phyloP scores from a whole-genome alignment of 768 basidiomycete genomes.

The Lactarius akahatsu region DNA sequence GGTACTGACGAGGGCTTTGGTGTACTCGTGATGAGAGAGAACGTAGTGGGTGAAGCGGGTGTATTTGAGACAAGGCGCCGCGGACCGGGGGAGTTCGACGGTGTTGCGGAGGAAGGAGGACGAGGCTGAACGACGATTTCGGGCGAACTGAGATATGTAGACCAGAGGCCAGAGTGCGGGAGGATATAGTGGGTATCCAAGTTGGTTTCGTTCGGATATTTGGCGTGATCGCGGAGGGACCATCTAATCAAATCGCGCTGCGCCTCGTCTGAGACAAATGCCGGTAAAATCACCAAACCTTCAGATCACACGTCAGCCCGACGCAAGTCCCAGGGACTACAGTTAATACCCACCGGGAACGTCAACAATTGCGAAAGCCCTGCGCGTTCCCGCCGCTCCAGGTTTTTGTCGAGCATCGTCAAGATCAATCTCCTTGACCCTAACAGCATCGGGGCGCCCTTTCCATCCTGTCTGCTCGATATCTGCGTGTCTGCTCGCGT shows the following conservation, averaged over 20 bases:
- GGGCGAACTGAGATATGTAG: slow-evolving; percentile 45
- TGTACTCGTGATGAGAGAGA: slow-evolving; percentile 49
- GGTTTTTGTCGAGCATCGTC: slow-evolving; percentile 18
- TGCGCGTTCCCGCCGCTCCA: slow-evolving; percentile 25
- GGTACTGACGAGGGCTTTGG: slow-evolving; percentile 66
- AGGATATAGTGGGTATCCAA: slow-evolving; percentile 84
- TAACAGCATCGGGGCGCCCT: slow-evolving; percentile 43
- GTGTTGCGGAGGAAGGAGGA: slow-evolving; percentile 35
- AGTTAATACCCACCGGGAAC: slow-evolving; percentile 43
- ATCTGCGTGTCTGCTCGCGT: slow-evolving; percentile 43
- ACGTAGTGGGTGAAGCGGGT: slow-evolving; percentile 59
- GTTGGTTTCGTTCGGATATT: slow-evolving; percentile 82
- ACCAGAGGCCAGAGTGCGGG: slow-evolving; percentile 79
- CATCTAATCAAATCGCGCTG: slow-evolving; percentile 72
- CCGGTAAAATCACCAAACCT: slow-evolving; percentile 87
- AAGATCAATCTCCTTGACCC: slow-evolving; percentile 37
- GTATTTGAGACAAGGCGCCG: slow-evolving; percentile 70
- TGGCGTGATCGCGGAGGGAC: slow-evolving; percentile 74
- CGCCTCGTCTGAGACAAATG: slow-evolving; percentile 56
- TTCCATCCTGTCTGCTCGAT: slow-evolving; percentile 47
- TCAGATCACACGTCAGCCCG: slow-evolving; percentile 8
- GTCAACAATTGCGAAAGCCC: slow-evolving; percentile 49
- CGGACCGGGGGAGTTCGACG: slow-evolving; percentile 47
- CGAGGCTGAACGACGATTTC: slow-evolving; percentile 48
- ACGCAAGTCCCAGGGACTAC: slow-evolving; percentile 24